Percentiles rank a stretch among this genome's conserved stretches.
Conservation (phyloP, 108 stramenopile genomes). For the Chaetoceros muelleri region DNA sequence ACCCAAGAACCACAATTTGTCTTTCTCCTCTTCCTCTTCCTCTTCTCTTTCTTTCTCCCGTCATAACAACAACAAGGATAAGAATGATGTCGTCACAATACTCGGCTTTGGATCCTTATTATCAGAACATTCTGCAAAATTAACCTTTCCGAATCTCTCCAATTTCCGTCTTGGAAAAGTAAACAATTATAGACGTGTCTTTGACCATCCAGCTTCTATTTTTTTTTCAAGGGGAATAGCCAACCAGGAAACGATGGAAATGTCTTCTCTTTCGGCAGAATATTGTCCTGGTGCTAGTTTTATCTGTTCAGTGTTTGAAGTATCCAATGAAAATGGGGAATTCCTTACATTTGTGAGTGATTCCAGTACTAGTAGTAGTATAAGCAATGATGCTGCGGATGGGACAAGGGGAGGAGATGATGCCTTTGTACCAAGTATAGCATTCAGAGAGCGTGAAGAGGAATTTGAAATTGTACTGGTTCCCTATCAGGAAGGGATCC, state of each 20-base stretch:
- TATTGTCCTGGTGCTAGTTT: slow-evolving; percentile 33
- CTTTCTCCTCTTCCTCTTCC: too few relatives aligned
- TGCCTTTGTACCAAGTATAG: slow-evolving; percentile 24
- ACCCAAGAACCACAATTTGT: too few relatives aligned
- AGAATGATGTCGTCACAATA: slow-evolving; percentile 39
- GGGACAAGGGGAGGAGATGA: slow-evolving; percentile 5
- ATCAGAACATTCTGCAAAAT: slow-evolving; percentile 40
- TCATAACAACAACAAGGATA: too few relatives aligned
- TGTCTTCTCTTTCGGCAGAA: slow-evolving; percentile 59
- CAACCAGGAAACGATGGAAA: slow-evolving; percentile 55
- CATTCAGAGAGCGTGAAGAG: slow-evolving; percentile 38
- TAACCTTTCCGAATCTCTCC: slow-evolving; percentile 61
- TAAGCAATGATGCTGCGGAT: background rate
- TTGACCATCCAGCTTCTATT: slow-evolving; percentile 73
- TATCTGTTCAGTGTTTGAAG: slow-evolving; percentile 68
- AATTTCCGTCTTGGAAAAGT: slow-evolving; percentile 77
- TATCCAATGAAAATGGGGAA: slow-evolving; percentile 25
- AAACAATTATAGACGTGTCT: slow-evolving; percentile 62
- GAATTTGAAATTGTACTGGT: slow-evolving; percentile 58
- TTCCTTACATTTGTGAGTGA: too few relatives aligned
- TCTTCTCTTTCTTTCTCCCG: too few relatives aligned
- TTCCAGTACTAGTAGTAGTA: too few relatives aligned
- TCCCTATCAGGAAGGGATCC: slow-evolving; percentile 28
- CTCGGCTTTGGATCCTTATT: slow-evolving; percentile 77
- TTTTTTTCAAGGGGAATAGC: slow-evolving; percentile 77